Evolutionary conservation across 208 protist genomes (phyloP), one percentile per base, ranked within the genome.

Genomic region (Leishmania aethiopica): DNA sequence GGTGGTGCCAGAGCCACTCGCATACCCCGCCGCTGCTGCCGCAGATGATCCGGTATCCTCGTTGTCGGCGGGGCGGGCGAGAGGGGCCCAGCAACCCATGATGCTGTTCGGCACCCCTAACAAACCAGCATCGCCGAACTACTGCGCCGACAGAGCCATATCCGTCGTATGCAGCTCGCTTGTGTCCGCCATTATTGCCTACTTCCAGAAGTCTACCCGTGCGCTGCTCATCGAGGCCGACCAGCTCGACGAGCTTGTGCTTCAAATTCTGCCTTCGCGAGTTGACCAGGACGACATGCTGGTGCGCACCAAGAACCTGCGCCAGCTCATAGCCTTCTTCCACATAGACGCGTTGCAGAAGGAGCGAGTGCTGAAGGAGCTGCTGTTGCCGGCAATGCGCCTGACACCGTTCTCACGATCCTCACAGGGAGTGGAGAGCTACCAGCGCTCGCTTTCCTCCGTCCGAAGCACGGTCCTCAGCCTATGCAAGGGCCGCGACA

Each of bases 191-290:
- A 77, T 94, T 55, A 76, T 95, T 19, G 81, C 85, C 51, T 83
- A 89, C 28, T 76, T 93, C 60, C 91, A 93, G 79, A 82, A 87
- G 64, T 88, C 84, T 51, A 84, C 88, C 19, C 78, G 84, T 55
- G 75, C 78, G 53, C 85, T 94, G 37, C 83, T 96, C 70, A 85
- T 94, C 6, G 87, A 95, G 79, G 89, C 88, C 28, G 89, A 97
- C 75, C 87, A 91, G 75, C 87, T 96, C 1, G 92, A 97, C 66
- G 94, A 97, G 85, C 84, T 97, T 13, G 92, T 95, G 32, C 89
- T 97, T 77, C 88, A 95, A 75, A 93, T 97, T 42, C 59, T 89
- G 75, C 94, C 94, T 1, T 96, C 91, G 37, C 80, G 78, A 2
- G 88, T 91, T 40, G 94, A 97, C 83, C 90, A 95, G 67, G 78